Base-by-base conservation (phyloP, 2,329 filamentous ascomycete genomes). In the Ceratocystis lukuohia region DNA sequence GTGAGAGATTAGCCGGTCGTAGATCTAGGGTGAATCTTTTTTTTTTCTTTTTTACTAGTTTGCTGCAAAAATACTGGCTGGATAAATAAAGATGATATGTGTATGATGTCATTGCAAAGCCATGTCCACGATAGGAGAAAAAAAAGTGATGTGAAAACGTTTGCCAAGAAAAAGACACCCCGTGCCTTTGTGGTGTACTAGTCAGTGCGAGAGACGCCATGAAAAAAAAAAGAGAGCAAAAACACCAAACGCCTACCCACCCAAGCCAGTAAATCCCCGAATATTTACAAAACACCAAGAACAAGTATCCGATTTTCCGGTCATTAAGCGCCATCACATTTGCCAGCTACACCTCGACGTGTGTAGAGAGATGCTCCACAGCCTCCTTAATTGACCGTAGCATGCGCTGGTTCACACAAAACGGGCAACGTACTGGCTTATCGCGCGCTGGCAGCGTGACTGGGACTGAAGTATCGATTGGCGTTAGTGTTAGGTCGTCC, bases 391-490 rank as follows among this genome's bases (percentile, higher is more conserved):
- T 82, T 0, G 78, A 82, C 20, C 82, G 76, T 64, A 85, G 76
- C 82, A 85, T 83, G 5, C 83, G 77, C 70, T 83, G 80, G 69
- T 85, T 85, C 45, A 85, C 78, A 69, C 83, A 85, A 69, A 84
- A 85, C 0, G 83, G 83, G 69, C 83, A 85, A 20, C 82, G 77
- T 33, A 84, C 72, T 1, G 82, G 81, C 22, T 77, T 73, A 45
- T 84, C 80, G 41, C 76, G 75, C 5, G 74, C 73, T 3, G 79
- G 75, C 33, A 80, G 71, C 6, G 80, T 78, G 3, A 74, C 77
- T 17, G 78, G 78, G 3, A 74, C 77, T 17, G 78, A 78, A 17
- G 80, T 78, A 33, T 81, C 78, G 61, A 84, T 83, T 1, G 82
- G 82, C 2, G 82, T 84, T 50, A 84, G 75, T 3, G 77, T 82